phyloP scores from a whole-genome alignment of 257 asterid species.

The Scutellaria galericulata region DNA sequence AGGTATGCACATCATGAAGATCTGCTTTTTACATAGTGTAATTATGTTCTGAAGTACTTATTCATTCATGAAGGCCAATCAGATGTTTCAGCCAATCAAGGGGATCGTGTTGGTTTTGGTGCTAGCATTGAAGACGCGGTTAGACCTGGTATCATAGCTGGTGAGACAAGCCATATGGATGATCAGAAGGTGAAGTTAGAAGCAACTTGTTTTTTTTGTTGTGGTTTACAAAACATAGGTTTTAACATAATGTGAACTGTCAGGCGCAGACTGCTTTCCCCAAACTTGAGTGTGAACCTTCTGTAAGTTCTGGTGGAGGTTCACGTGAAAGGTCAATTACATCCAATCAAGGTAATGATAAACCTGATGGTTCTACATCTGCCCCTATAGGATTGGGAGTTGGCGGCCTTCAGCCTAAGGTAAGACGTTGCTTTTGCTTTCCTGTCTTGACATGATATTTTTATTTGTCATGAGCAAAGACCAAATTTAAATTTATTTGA shows the following conservation, averaged over 20 bases:
- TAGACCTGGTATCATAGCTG: slow-evolving; percentile 27
- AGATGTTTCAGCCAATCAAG: slow-evolving; percentile 52
- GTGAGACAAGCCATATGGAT: slow-evolving; percentile 31
- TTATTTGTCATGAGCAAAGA: background rate
- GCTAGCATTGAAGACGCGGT: slow-evolving; percentile 36
- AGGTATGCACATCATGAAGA: slow-evolving; percentile 40
- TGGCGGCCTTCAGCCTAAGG: slow-evolving; percentile 85
- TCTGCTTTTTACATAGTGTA: background rate
- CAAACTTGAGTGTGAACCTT: slow-evolving; percentile 39
- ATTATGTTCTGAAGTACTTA: slow-evolving; percentile 20
- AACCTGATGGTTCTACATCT: slow-evolving; percentile 48
- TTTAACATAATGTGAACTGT: slow-evolving; percentile 34
- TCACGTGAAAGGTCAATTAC: slow-evolving; percentile 34
- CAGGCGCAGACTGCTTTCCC: slow-evolving; percentile 41
- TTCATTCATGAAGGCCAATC: slow-evolving; percentile 43
- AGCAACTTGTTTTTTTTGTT: slow-evolving; percentile 22
- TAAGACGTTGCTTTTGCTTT: slow-evolving; percentile 31
- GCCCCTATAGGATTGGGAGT: slow-evolving; percentile 87
- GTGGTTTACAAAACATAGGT: slow-evolving; percentile 10
- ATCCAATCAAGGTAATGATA: slow-evolving; percentile 42
- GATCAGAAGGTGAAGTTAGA: slow-evolving; percentile 39
- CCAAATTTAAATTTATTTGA: background rate
- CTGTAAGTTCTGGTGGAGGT: slow-evolving; percentile 42
- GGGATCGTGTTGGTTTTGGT: slow-evolving; percentile 38
- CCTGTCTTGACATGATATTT: slow-evolving; percentile 19